Base-by-base conservation (phyloP, 169 alveolate species). In the Plasmodium cynomolgi region DNA sequence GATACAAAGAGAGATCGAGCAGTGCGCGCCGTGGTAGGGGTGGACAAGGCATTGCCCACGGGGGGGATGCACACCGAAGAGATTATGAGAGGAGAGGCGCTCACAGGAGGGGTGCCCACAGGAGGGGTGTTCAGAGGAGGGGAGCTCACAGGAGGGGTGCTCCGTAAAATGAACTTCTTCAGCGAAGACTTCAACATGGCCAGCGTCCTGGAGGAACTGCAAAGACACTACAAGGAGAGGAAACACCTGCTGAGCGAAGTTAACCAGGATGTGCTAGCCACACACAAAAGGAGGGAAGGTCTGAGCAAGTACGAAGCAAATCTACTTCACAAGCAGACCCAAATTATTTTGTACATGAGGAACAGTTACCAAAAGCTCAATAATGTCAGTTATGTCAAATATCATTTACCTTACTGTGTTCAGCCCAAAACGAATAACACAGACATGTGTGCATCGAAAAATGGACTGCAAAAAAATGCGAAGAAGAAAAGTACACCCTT, bases 381-480 rank as follows among this genome's bases (percentile, higher is more conserved):
- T 34, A 85, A 85, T 50, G 79, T 85, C 23, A 85, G 58, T 50
- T 85, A 85, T 85, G 83, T 85, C 11, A 85, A 85, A 75, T 85
- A 85, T 23, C 79, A 47, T 74, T 85, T 85, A 74, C 93, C 93
- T 74, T 85, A 74, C 79, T 85, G 93, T 73, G 68, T 85, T 37
- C 93, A 85, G 41, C 93, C 93, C 41, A 85, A 85, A 74, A 85
- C 93, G 20, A 85, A 85, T 34, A 85, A 85, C 93, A 85, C 93
- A 3, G 58, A 85, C 37, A 47, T 74, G 7, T 85, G 93, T 73
- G 33, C 41, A 47, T 31, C 56, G 1, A 77, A 85, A 73, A 84
- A 72, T n/a, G 41, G 34, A 26, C 17, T 23, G 41, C 82, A 74
- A 62, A 73, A 74, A 77, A 74, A 85, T 47, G 81, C 29, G 26